phyloP scores from a whole-genome alignment of 2,329 filamentous ascomycete species.

The Gnomoniopsis sp. region DNA sequence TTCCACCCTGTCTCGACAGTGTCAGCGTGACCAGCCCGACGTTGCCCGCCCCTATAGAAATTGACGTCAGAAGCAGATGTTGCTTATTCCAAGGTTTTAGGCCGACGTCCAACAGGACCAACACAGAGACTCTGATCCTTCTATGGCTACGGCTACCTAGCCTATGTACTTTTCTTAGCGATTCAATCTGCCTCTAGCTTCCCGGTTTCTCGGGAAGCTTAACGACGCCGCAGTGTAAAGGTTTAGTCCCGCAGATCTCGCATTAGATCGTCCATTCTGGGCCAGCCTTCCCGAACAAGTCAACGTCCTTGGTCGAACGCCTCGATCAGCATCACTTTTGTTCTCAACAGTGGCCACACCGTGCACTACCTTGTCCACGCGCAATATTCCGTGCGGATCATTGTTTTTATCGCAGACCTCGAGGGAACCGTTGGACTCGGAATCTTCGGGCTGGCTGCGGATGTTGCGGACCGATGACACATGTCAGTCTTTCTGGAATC shows the following conservation, averaged over 20 bases:
- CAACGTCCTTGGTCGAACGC: neutral
- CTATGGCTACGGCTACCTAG: too few species aligned
- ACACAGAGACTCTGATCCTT: neutral
- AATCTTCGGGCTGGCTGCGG: neutral
- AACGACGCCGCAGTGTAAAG: neutral
- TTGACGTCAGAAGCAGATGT: too few species aligned
- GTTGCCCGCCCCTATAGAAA: too few species aligned
- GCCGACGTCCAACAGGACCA: too few species aligned
- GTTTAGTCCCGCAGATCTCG: neutral
- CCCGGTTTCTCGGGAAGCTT: neutral
- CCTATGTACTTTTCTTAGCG: neutral
- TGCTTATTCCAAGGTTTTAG: too few species aligned
- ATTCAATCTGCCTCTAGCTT: neutral
- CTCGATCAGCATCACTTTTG: neutral
- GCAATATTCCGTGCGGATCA: too few species aligned
- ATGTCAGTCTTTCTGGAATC: neutral
- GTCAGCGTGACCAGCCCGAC: too few species aligned
- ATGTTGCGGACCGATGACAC: neutral
- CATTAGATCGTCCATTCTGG: neutral
- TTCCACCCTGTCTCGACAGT: too few species aligned
- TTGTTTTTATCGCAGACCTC: neutral
- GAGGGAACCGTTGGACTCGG: neutral
- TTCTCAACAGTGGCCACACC: too few species aligned
- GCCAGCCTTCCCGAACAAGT: neutral
- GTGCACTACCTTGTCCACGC: too few species aligned